A percentile compares a stretch with the other conserved stretches of the same genome.
Evolutionary conservation across 129 eudicot species (phyloP).

Genomic region (Solidago caesia): DNA sequence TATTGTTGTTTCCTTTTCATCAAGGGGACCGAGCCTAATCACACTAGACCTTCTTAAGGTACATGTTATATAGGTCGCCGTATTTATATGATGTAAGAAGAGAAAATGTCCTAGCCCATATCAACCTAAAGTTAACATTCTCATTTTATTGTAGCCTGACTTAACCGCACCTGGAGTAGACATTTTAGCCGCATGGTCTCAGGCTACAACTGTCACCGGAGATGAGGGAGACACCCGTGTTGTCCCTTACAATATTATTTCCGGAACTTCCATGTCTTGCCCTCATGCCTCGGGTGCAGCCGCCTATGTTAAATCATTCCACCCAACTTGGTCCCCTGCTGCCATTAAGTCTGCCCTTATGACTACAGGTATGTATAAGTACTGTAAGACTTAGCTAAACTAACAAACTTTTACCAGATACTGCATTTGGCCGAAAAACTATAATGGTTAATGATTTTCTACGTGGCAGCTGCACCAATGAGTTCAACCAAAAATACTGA

Average conservation of each 20-base stretch:
- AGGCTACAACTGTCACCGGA: slow-evolving; percentile 40
- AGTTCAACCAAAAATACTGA: slow-evolving; percentile 27
- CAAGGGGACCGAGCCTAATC: slow-evolving; percentile 67
- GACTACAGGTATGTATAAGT: slow-evolving; percentile 49
- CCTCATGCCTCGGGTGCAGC: slow-evolving; percentile 72
- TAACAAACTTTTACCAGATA: too few relatives aligned
- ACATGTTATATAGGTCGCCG: too few relatives aligned
- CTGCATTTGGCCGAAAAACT: too few relatives aligned
- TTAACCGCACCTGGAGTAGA: slow-evolving; percentile 63
- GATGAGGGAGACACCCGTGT: slow-evolving; percentile 40
- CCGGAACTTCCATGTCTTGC: slow-evolving; percentile 75
- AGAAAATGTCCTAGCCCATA: neutral
- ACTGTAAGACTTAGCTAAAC: too few relatives aligned
- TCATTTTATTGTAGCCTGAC: slow-evolving; percentile 48
- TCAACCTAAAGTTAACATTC: neutral
- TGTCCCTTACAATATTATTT: slow-evolving; percentile 45
- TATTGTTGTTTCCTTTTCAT: slow-evolving; percentile 64
- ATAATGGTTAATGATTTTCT: neutral
- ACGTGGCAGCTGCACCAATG: slow-evolving; percentile 38
- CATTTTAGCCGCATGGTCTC: slow-evolving; percentile 63
- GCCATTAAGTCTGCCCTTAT: slow-evolving; percentile 67
- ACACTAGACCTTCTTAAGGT: slow-evolving; percentile 73
- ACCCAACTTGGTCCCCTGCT: slow-evolving; percentile 64
- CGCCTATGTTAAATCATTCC: slow-evolving; percentile 56
- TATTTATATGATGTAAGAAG: neutral